Evolutionary conservation across 2,329 filamentous ascomycete genomes (phyloP).

Genomic region (Alternaria sp.): DNA sequence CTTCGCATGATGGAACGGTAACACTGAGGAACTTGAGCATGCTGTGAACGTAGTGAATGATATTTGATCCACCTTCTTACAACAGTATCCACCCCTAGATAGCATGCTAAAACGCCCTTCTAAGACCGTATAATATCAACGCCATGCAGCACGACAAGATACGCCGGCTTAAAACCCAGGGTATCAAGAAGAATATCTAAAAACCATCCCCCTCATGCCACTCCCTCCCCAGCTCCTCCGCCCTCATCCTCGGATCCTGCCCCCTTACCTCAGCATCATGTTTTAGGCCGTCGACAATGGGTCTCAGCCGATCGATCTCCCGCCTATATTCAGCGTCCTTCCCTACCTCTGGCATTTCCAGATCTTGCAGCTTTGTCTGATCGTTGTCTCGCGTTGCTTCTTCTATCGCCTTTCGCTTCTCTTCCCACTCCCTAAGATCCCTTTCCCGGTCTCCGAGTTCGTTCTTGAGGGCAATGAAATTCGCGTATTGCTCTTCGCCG

Average conservation of each 20-base stretch:
- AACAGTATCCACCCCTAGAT: neutral
- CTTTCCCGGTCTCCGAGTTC: constrained; percentile 50
- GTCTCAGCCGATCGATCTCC: constrained; percentile 53
- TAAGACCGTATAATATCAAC: neutral
- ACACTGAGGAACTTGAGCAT: neutral
- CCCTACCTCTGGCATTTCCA: constrained; percentile 50
- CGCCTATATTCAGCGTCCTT: constrained; percentile 52
- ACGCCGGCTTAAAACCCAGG: neutral
- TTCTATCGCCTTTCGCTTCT: constrained; percentile 43
- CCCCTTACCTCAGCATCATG: constrained; percentile 58
- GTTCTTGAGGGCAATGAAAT: constrained; percentile 56
- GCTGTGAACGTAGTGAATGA: neutral
- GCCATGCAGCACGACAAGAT: neutral
- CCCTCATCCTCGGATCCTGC: constrained; percentile 58
- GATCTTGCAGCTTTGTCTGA: constrained; percentile 38
- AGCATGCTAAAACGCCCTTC: neutral
- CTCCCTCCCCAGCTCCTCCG: constrained; percentile 58
- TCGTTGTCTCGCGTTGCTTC: constrained; percentile 36
- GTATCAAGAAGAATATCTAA: constrained; percentile 38
- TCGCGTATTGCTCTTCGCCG: constrained; percentile 55
- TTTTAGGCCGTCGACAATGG: constrained; percentile 51
- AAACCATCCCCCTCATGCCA: constrained; percentile 65
- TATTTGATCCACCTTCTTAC: neutral
- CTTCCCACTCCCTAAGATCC: constrained; percentile 52
- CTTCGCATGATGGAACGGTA: neutral